A percentile compares a stretch with the other conserved stretches of the same genome.
These are phyloP conservation scores for Middelhovenomyces tepae DNA, from an alignment of 805 yeast species.

Conservation along the genomic window DNA sequence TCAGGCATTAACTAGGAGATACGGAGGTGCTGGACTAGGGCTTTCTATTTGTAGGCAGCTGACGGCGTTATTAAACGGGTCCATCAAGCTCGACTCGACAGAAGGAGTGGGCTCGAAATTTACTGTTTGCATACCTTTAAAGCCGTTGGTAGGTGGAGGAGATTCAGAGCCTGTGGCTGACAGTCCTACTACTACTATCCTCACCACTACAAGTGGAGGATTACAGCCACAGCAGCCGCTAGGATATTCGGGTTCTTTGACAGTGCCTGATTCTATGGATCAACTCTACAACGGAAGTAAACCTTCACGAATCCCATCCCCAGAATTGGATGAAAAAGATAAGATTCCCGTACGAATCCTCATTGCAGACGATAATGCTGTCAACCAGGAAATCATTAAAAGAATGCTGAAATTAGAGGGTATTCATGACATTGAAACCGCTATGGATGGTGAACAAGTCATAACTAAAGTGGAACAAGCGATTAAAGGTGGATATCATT, in stretches of 20 bases:
- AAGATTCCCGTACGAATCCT: conserved; percentile 37
- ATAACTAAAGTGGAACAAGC: conserved; percentile 53
- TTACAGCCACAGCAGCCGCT: no score
- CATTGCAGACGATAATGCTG: conserved; percentile 90
- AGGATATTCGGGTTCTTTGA: no score
- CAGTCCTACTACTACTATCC: no score
- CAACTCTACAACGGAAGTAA: no score
- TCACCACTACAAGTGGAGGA: no score
- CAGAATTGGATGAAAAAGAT: conserved; percentile 10
- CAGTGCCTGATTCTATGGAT: no score
- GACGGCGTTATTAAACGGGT: conserved; percentile 86
- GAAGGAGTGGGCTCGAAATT: conserved; percentile 81
- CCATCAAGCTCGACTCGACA: conserved; percentile 60
- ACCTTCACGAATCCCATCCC: no score
- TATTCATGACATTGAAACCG: conserved; percentile 58
- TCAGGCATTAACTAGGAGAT: conserved; percentile 79
- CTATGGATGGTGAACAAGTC: conserved; percentile 89
- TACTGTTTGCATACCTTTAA: conserved; percentile 49
- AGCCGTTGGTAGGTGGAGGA: no score
- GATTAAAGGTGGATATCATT: conserved; percentile 25
- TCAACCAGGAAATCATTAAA: conserved; percentile 88
- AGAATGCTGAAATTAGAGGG: conserved; percentile 81
- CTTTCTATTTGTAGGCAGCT: conserved; percentile 82
- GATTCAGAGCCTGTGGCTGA: no score
- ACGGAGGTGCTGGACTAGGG: conserved; percentile 96